A percentile compares a stretch with the other conserved stretches of the same genome.
These are phyloP conservation scores for Tulasnella sp. DNA, from an alignment of 768 basidiomycete species.

Conservation along the genomic window DNA sequence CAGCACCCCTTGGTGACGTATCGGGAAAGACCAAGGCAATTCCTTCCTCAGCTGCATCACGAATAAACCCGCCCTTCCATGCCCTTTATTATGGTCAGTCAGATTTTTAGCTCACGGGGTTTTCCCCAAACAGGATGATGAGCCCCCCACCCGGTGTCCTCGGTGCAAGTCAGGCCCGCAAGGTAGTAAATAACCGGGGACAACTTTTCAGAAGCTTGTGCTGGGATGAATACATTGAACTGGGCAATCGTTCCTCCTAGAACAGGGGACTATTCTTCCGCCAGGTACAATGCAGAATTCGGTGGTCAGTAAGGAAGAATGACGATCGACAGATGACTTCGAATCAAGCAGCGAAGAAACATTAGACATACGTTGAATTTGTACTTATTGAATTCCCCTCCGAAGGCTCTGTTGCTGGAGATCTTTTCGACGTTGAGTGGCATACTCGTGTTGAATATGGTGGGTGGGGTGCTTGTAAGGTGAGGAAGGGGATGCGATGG, in stretches of 20 bases:
- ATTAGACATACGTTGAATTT: slow-evolving; percentile 61
- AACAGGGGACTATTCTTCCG: slow-evolving; percentile 54
- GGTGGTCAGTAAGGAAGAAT: too few species aligned
- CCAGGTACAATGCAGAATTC: not conserved
- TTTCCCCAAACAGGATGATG: not conserved
- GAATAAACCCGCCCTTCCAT: slow-evolving; percentile 89
- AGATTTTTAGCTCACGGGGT: not conserved
- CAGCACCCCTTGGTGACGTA: slow-evolving; percentile 91
- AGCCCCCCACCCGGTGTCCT: slow-evolving; percentile 77
- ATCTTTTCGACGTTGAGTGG: slow-evolving; percentile 48
- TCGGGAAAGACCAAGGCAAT: slow-evolving; percentile 94
- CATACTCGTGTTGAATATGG: not conserved
- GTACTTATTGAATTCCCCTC: slow-evolving; percentile 80
- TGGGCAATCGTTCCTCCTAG: slow-evolving; percentile 66
- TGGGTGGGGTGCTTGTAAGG: not conserved
- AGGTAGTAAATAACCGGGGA: slow-evolving; percentile 77
- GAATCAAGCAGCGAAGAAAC: not conserved
- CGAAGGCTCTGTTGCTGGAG: slow-evolving; percentile 74
- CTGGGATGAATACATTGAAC: slow-evolving; percentile 89
- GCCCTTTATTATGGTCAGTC: slow-evolving; percentile 50
- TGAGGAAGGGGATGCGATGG: not conserved
- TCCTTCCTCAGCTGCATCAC: slow-evolving; percentile 77
- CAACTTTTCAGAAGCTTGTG: slow-evolving; percentile 49
- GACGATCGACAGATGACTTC: not conserved
- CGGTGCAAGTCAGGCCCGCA: slow-evolving; percentile 83